Conservation (phyloP, 129 eudicot species). For the Tanacetum coccineum region DNA sequence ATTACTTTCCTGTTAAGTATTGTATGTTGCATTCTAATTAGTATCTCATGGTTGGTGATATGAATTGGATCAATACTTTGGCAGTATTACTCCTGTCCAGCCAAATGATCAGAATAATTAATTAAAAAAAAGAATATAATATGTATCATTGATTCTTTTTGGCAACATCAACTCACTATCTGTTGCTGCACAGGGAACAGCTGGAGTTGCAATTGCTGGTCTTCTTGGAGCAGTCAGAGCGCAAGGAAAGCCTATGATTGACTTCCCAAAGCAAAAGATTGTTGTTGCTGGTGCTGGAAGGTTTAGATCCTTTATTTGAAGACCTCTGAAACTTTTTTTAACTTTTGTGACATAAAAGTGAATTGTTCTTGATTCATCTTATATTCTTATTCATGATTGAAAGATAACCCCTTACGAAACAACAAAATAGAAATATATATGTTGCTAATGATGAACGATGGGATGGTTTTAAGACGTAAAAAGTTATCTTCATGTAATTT, state of each 20-base stretch:
- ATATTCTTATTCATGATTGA: not conserved
- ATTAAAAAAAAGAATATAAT: not conserved
- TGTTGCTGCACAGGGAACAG: slow-evolving; percentile 62
- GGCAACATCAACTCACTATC: not conserved
- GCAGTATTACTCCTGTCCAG: no score
- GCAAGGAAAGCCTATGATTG: slow-evolving; percentile 92
- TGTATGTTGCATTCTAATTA: not conserved
- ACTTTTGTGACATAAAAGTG: not conserved
- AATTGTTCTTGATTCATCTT: not conserved
- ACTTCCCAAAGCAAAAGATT: slow-evolving; percentile 89
- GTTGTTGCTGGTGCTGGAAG: slow-evolving; percentile 99
- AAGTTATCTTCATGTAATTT: no score
- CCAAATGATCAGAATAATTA: no score
- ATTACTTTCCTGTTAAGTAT: no score
- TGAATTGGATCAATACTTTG: no score
- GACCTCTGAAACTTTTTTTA: not conserved
- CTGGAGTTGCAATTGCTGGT: slow-evolving; percentile 99
- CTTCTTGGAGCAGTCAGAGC: slow-evolving; percentile 98
- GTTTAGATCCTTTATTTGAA: slow-evolving; percentile 27
- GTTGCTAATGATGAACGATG: no score
- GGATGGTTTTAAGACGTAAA: no score
- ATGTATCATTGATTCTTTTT: not conserved
- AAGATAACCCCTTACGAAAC: not conserved
- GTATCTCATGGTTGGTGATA: no score
- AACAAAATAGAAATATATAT: not conserved